Evolutionary conservation across 2,329 filamentous ascomycete genomes (phyloP).

Genomic region (Neonectria sp.): DNA sequence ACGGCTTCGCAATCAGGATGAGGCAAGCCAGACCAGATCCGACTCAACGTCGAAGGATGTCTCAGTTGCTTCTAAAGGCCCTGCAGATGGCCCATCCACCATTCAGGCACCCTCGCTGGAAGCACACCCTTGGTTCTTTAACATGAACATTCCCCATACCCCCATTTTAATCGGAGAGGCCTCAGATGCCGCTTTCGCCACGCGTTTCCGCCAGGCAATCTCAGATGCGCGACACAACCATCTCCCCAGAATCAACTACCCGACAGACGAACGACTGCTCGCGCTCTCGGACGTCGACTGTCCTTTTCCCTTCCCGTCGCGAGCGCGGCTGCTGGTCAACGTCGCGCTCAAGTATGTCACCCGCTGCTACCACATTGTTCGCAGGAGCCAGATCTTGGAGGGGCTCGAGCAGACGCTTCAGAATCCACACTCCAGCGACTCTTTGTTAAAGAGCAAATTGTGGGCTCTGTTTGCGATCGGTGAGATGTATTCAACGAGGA

Average conservation of each 20-base stretch:
- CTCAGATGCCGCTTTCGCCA: conserved; percentile 55
- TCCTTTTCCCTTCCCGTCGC: conserved; percentile 56
- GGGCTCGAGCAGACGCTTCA: conserved; percentile 56
- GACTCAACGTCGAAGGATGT: conserved; percentile 34
- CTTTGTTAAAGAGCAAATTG: conserved; percentile 56
- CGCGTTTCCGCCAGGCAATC: conserved; percentile 54
- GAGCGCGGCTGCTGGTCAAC: conserved; percentile 48
- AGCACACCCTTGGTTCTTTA: conserved; percentile 53
- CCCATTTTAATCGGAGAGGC: conserved; percentile 55
- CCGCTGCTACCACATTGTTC: conserved; percentile 59
- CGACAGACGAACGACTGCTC: conserved; percentile 49
- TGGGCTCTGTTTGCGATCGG: conserved; percentile 63
- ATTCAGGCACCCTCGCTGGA: conserved; percentile 43
- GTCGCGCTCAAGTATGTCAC: conserved; percentile 59
- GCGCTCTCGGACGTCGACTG: conserved; percentile 49
- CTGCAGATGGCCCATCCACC: conserved; percentile 27
- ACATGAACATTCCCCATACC: conserved; percentile 51
- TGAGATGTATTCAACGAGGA: conserved; percentile 60
- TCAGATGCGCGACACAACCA: conserved; percentile 50
- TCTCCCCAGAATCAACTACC: conserved; percentile 54
- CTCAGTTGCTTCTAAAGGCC: conserved; percentile 17
- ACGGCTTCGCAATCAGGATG: conserved; percentile 42
- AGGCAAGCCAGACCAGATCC: conserved; percentile 30
- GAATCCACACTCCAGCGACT: conserved; percentile 51
- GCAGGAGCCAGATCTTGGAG: conserved; percentile 54